These are phyloP conservation scores for Schizochytrium sp. DNA, from an alignment of 108 stramenopile species.

Conservation along the genomic window DNA sequence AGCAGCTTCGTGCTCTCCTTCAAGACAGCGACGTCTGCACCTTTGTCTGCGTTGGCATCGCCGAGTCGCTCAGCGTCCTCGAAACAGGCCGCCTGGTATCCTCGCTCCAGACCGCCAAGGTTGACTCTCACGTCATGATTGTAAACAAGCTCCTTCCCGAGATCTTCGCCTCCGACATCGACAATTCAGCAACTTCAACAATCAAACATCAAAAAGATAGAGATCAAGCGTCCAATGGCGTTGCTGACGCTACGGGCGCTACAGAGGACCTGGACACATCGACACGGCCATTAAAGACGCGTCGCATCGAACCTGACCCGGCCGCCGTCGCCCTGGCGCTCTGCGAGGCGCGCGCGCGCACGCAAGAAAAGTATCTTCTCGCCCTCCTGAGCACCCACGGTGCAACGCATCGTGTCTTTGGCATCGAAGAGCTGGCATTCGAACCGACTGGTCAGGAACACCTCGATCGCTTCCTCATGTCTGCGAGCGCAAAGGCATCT, in stretches of 20 bases:
- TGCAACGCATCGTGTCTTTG: background rate
- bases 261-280: too few relatives aligned
- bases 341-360: background rate
- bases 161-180: background rate
- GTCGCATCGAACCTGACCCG: background rate
- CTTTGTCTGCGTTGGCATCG: conserved; percentile 69
- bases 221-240: too few relatives aligned
- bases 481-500: background rate
- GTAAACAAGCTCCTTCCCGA: conserved; percentile 58
- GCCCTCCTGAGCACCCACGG: background rate
- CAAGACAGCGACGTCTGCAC: conserved; percentile 54
- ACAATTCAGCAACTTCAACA: too few relatives aligned
- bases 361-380: background rate
- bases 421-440: background rate
- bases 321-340: background rate
- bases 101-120: conserved; percentile 58
- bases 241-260: too few relatives aligned
- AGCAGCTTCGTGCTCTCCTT: conserved; percentile 58
- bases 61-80: conserved; percentile 61
- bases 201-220: too few relatives aligned
- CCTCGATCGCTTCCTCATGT: background rate
- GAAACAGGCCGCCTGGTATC: conserved; percentile 64
- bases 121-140: conserved; percentile 62
- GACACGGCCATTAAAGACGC: too few relatives aligned
- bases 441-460: background rate